phyloP scores from a whole-genome alignment of 164 flowering plant genomes.

The Hamamelis virginiana region DNA sequence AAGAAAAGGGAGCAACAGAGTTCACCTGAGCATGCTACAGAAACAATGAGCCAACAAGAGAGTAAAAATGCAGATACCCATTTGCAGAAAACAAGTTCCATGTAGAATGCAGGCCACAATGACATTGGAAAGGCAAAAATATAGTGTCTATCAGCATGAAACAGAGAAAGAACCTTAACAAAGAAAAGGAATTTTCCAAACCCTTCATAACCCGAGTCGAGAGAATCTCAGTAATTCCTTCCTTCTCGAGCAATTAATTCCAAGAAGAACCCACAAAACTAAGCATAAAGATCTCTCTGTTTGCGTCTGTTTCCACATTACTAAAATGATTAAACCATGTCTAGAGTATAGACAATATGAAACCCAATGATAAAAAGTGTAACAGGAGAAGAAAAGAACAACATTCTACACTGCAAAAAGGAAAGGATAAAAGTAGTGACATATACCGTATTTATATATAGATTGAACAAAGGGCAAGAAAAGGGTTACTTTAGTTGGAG shows the following conservation, averaged over 20 bases:
- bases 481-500: conserved; percentile 7
- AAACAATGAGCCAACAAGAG: conserved; percentile 36
- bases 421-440: conserved; percentile 8
- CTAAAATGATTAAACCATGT: neutral
- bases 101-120: conserved; percentile 32
- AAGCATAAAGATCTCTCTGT: conserved; percentile 12
- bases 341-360: neutral
- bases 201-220: conserved; percentile 7
- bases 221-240: conserved; percentile 35
- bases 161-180: neutral
- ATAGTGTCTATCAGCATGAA: conserved; percentile 10
- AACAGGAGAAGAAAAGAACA: conserved; percentile 19
- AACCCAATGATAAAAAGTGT: conserved; percentile 1
- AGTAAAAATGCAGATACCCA: conserved; percentile 49
- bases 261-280: conserved; percentile 30
- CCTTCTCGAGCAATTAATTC: conserved; percentile 38
- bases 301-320: neutral
- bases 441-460: neutral
- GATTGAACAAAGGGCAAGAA: neutral
- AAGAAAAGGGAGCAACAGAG: neutral
- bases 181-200: conserved; percentile 8
- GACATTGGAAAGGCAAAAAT: conserved; percentile 14
- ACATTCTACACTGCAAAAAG: conserved; percentile 10
- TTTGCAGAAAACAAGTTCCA: conserved; percentile 53
- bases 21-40: conserved; percentile 48